Evolutionary conservation across 1,139 yeast species (phyloP), one percentile per base, ranked within the genome.

Genomic region (Debaryomyces robertsiae): DNA sequence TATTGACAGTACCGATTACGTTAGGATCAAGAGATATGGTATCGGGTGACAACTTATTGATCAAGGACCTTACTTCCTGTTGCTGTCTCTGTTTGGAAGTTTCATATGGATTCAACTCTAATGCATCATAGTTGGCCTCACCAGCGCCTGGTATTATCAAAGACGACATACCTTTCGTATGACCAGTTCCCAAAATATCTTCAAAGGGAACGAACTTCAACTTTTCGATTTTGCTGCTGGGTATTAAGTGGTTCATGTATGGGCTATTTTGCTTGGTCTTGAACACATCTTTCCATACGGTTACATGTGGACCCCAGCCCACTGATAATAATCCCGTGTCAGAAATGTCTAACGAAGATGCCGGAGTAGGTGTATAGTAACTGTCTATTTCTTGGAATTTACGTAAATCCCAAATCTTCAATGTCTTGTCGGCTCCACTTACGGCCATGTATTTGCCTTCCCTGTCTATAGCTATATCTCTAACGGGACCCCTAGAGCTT

Each of bases 111-210:
- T 94, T 94, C 55, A 84, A 67, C 65, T 94, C 98, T 57, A 90
- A 69, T 2, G 98, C 91, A 70, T 94, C 99, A 60, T 79, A 91
- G 67, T 94, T 94, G 46, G 98, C 97, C 67, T 94, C 98, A 71
- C 98, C 99, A 38, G 98, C 73, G 29, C 99, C 99, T 28, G 99
- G 98, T 43, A 93, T 77, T 50, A 94, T 85, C 43, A 94, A 56
- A 16, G 94, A 84, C 18, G 84, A 79, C 41, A 90, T 75, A 17
- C 98, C 97, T 10, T 69, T 65, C 38, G 79, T 75, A 58, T 90
- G 95, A 2, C 98, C 98, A 6, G 86, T 79, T 15, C 97, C 96
- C 23, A 94, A 73, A 16, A 93, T 74, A 85, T 94, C 99, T 67
- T 94, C 99, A 62, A 84, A 93, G 10, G 99, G 99, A 19, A 93